Evolutionary conservation across 2,329 filamentous ascomycete genomes (phyloP).

Genomic region (Epichloe hybrida): DNA sequence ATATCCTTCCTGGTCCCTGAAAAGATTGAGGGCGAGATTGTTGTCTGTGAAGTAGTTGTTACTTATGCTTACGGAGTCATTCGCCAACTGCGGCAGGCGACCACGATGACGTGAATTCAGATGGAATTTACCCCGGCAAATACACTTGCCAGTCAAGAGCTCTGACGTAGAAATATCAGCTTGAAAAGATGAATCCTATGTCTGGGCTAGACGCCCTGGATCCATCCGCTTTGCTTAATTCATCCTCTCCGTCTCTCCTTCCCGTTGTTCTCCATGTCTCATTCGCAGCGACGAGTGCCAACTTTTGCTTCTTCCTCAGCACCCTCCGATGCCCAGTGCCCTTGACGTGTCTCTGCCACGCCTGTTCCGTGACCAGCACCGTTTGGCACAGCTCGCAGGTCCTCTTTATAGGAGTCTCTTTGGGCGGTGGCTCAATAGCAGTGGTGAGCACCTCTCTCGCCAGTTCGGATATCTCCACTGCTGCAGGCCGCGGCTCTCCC

Average conservation of each 20-base stretch:
- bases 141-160: too few relatives aligned
- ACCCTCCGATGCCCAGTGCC: slow-evolving; percentile 22
- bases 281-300: slow-evolving; percentile 22
- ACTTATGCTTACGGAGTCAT: too few relatives aligned
- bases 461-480: slow-evolving; percentile 32
- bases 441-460: slow-evolving; percentile 43
- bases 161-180: background rate
- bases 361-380: slow-evolving; percentile 41
- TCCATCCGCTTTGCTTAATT: slow-evolving; percentile 1
- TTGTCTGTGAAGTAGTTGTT: too few relatives aligned
- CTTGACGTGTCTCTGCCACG: slow-evolving; percentile 27
- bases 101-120: too few relatives aligned
- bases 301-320: slow-evolving; percentile 22
- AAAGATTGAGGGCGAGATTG: too few relatives aligned
- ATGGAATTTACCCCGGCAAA: too few relatives aligned
- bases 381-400: slow-evolving; percentile 64
- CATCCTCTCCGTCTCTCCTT: background rate
- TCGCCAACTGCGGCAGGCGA: too few relatives aligned
- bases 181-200: slow-evolving; percentile 15
- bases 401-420: slow-evolving; percentile 41
- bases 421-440: slow-evolving; percentile 27
- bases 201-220: slow-evolving; percentile 14
- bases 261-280: background rate
- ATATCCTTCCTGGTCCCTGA: too few relatives aligned
- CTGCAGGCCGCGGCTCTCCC: slow-evolving; percentile 37